These are phyloP conservation scores for Aspergillus alliaceus DNA, from an alignment of 2,329 filamentous ascomycete species.

Conservation along the genomic window DNA sequence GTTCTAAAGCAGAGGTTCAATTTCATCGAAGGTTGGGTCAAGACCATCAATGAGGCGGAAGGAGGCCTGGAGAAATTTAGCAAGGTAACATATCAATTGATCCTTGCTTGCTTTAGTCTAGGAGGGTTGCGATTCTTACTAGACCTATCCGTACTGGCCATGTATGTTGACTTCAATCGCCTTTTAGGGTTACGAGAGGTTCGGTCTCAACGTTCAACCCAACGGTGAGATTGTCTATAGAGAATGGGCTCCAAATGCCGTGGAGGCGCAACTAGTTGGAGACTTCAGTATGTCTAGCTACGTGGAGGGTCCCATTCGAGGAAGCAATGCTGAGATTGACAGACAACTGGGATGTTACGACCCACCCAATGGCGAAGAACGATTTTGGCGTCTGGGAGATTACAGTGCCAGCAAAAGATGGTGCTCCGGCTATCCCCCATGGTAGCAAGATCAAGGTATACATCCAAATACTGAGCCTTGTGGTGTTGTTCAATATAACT, in stretches of 20 bases:
- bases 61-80: conserved; percentile 92
- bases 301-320: conserved; percentile 1
- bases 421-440: conserved; percentile 78
- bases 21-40: conserved; percentile 83
- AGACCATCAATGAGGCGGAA: conserved; percentile 76
- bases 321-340: conserved; percentile 26
- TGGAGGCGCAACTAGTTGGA: conserved; percentile 80
- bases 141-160: neutral
- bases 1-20: conserved; percentile 73
- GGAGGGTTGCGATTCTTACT: neutral
- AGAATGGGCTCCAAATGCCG: conserved; percentile 94
- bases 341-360: conserved; percentile 84
- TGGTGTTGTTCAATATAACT: neutral
- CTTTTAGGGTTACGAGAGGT: conserved; percentile 75
- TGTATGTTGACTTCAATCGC: conserved; percentile 5
- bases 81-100: conserved; percentile 55
- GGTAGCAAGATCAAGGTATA: conserved; percentile 93
- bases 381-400: conserved; percentile 86
- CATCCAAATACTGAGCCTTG: neutral
- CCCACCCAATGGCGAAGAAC: conserved; percentile 85
- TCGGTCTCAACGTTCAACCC: conserved; percentile 77
- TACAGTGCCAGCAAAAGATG: conserved; percentile 69
- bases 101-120: too few species aligned
- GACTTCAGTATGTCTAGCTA: conserved; percentile 74
- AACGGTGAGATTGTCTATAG: conserved; percentile 87